These are phyloP conservation scores for Skeletonema marinoi DNA, from an alignment of 108 stramenopile species.

Conservation along the genomic window DNA sequence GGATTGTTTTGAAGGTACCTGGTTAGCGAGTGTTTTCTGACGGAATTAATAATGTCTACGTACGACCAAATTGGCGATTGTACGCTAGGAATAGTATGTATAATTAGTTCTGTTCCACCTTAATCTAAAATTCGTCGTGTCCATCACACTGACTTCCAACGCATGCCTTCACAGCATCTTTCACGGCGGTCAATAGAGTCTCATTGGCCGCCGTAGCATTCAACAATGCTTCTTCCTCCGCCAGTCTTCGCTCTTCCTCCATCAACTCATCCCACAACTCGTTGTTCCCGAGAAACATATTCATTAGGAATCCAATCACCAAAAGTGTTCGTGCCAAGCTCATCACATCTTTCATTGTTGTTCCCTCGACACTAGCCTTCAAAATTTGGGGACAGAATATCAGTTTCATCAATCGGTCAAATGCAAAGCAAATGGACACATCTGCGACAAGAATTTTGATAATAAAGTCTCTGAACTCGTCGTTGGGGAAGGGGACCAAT, in stretches of 20 bases:
- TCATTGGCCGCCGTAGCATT: conserved; percentile 17
- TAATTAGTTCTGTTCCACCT: too few relatives aligned
- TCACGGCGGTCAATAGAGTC: background rate
- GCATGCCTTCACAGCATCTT: conserved; percentile 1
- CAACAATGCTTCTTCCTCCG: conserved; percentile 31
- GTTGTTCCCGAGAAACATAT: conserved; percentile 80
- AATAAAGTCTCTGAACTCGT: conserved; percentile 88
- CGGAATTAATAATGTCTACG: too few relatives aligned
- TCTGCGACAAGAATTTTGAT: conserved; percentile 80
- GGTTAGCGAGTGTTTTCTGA: too few relatives aligned
- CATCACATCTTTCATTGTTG: conserved; percentile 85
- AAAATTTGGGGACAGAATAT: conserved; percentile 92
- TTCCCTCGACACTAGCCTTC: conserved; percentile 89
- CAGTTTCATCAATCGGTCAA: conserved; percentile 93
- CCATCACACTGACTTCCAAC: background rate
- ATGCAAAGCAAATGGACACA: conserved; percentile 79
- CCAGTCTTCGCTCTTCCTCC: conserved; percentile 69
- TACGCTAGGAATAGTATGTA: too few relatives aligned
- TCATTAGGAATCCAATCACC: conserved; percentile 81
- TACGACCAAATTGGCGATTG: too few relatives aligned
- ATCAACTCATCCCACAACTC: conserved; percentile 81
- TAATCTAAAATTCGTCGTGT: background rate
- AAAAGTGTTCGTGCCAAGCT: conserved; percentile 65
- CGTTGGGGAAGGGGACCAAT: conserved; percentile 95
- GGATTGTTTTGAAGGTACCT: too few relatives aligned